Percentiles rank a stretch among this genome's conserved stretches.
Evolutionary conservation across 441 rosid genomes (phyloP).

Genomic region (Euphorbia celastroides): DNA sequence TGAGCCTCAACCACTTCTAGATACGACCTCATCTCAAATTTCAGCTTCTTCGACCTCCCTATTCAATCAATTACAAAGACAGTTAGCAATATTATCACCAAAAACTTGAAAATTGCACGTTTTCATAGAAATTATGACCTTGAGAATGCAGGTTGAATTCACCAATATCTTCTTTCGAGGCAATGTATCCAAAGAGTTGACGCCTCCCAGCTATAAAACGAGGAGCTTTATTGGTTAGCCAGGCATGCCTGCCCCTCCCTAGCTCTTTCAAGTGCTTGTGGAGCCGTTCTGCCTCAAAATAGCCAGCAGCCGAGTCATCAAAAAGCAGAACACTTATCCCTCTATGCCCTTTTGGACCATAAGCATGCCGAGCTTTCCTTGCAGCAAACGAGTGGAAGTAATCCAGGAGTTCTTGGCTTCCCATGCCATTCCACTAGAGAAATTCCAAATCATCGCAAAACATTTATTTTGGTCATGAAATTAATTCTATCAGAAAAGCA

Average conservation of each 20-base stretch:
- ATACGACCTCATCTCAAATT: conserved; percentile 38
- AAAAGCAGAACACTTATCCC: conserved; percentile 35
- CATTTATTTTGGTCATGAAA: too few species aligned
- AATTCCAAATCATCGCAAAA: background rate
- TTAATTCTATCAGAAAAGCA: background rate
- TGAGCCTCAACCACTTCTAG: conserved; percentile 59
- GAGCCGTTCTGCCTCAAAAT: conserved; percentile 29
- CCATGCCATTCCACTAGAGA: conserved; percentile 45
- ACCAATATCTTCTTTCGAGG: conserved; percentile 28
- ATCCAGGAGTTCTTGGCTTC: conserved; percentile 34
- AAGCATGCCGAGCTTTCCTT: conserved; percentile 34
- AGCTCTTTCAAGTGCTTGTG: conserved; percentile 31
- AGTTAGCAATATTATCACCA: background rate
- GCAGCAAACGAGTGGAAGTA: conserved; percentile 27
- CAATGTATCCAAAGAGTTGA: conserved; percentile 36
- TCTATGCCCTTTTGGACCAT: conserved; percentile 42
- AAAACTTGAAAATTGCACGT: background rate
- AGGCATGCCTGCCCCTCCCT: conserved; percentile 35
- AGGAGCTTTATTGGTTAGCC: conserved; percentile 16
- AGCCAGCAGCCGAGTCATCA: conserved; percentile 28
- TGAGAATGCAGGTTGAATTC: conserved; percentile 30
- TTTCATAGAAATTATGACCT: background rate
- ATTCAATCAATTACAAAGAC: background rate
- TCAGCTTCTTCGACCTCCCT: conserved; percentile 19
- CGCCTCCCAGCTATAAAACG: conserved; percentile 26